phyloP scores from a whole-genome alignment of 345 rosid species.

The Angophora floribunda region DNA sequence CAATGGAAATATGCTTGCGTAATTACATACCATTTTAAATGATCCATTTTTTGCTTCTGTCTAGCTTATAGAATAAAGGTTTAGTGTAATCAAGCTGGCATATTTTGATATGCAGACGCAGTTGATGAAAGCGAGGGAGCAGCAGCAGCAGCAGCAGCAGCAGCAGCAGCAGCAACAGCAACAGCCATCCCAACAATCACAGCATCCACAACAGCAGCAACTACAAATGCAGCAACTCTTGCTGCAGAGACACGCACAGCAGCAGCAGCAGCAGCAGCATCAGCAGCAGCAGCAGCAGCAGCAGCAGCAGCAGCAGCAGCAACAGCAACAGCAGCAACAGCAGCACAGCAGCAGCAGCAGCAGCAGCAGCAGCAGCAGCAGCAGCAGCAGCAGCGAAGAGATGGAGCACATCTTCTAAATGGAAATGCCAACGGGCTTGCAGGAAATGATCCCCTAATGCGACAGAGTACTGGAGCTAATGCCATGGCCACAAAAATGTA shows the following conservation, averaged over 20 bases:
- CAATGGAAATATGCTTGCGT: neutral
- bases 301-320: constrained; percentile 27
- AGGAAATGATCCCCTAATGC: constrained; percentile 71
- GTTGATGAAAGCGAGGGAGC: constrained; percentile 26
- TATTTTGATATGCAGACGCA: constrained; percentile 29
- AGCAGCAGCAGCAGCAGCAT: constrained; percentile 38
- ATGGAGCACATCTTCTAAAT: constrained; percentile 67
- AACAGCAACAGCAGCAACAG: constrained; percentile 47
- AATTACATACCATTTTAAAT: neutral
- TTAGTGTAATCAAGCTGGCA: neutral
- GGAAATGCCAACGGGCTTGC: constrained; percentile 75
- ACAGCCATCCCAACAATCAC: constrained; percentile 42
- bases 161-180: constrained; percentile 29
- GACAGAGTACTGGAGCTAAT: constrained; percentile 73
- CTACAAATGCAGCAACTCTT: constrained; percentile 42
- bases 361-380: constrained; percentile 50
- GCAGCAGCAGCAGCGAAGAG: constrained; percentile 65
- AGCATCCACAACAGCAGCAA: constrained; percentile 37
- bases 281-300: constrained; percentile 43
- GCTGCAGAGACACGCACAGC: constrained; percentile 43
- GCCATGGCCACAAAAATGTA: constrained; percentile 81
- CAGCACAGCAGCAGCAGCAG: constrained; percentile 48
- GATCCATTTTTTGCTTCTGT: neutral
- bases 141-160: constrained; percentile 51
- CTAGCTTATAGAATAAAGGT: neutral